These are phyloP conservation scores for Fonsecaea multimorphosa DNA, from an alignment of 2,329 filamentous ascomycete genomes.

Conservation along the genomic window DNA sequence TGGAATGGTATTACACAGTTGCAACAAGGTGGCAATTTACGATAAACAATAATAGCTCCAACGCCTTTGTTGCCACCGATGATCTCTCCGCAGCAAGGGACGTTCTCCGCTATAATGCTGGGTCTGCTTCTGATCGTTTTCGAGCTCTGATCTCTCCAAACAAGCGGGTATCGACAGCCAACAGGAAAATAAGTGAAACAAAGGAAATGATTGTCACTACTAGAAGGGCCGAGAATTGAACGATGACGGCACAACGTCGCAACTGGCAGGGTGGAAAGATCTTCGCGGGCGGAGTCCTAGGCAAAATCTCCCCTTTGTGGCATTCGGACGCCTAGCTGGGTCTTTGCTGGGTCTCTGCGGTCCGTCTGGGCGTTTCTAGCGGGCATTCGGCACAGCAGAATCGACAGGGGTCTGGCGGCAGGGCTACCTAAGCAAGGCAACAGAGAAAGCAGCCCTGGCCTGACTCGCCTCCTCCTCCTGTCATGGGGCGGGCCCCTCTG, in stretches of 20 bases:
- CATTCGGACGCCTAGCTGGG: background rate
- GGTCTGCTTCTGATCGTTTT: background rate
- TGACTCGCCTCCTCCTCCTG: conserved; percentile 10
- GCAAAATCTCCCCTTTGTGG: conserved; percentile 4
- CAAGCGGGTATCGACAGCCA: background rate
- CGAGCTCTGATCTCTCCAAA: background rate
- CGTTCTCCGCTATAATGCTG: background rate
- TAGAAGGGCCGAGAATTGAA: conserved; percentile 33
- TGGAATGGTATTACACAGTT: background rate
- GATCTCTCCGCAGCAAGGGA: conserved; percentile 8
- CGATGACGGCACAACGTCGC: conserved; percentile 29
- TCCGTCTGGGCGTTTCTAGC: conserved; percentile 26
- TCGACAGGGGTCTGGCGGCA: conserved; percentile 4
- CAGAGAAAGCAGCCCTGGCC: background rate
- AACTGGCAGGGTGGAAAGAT: conserved; percentile 9
- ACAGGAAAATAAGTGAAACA: background rate
- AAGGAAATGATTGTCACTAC: conserved; percentile 21
- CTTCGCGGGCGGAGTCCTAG: background rate
- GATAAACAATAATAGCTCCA: conserved; percentile 9
- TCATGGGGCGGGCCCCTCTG: conserved; percentile 3
- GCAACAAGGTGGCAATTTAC: conserved; percentile 20
- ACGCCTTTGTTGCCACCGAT: conserved; percentile 16
- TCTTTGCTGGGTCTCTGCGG: conserved; percentile 13
- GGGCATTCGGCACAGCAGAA: conserved; percentile 13
- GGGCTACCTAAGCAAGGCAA: background rate